phyloP scores from a whole-genome alignment of 306 rosid species.

The Prunus fruticosa region DNA sequence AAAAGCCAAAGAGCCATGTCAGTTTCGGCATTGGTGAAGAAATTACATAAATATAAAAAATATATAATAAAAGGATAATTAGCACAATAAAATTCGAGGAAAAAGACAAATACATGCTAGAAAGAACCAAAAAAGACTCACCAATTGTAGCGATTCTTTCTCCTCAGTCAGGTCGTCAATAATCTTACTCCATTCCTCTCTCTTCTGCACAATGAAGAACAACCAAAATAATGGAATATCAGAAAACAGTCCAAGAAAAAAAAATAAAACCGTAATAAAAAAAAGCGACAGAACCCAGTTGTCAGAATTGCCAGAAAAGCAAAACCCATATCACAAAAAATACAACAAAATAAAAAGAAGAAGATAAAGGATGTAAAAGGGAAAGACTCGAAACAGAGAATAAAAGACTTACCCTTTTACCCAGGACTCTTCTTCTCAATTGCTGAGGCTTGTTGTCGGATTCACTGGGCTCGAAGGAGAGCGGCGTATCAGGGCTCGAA shows the following conservation, averaged over 20 bases:
- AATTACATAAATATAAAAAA: neutral
- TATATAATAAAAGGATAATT: neutral
- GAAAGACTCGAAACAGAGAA: neutral
- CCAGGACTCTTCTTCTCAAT: constrained; percentile 15
- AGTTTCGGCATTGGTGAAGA: neutral
- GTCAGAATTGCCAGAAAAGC: neutral
- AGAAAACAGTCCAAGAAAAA: neutral
- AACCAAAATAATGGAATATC: neutral
- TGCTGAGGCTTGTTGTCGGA: constrained; percentile 44
- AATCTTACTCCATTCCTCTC: constrained; percentile 30
- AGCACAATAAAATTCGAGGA: neutral
- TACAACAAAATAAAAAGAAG: neutral
- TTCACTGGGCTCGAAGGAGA: constrained; percentile 46
- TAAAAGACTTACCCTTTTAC: constrained; percentile 40
- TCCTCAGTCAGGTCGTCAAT: constrained; percentile 25
- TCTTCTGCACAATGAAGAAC: constrained; percentile 33
- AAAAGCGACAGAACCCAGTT: neutral
- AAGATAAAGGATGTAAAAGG: neutral
- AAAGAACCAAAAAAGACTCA: constrained; percentile 18
- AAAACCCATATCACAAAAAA: neutral
- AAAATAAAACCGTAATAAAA: neutral
- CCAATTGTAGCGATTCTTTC: constrained; percentile 29
- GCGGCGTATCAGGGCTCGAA: constrained; percentile 53
- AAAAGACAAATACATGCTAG: neutral
- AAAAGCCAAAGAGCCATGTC: too few relatives aligned